These are phyloP conservation scores for Didymella keratinophila DNA, from an alignment of 2,329 filamentous ascomycete genomes.

Conservation along the genomic window DNA sequence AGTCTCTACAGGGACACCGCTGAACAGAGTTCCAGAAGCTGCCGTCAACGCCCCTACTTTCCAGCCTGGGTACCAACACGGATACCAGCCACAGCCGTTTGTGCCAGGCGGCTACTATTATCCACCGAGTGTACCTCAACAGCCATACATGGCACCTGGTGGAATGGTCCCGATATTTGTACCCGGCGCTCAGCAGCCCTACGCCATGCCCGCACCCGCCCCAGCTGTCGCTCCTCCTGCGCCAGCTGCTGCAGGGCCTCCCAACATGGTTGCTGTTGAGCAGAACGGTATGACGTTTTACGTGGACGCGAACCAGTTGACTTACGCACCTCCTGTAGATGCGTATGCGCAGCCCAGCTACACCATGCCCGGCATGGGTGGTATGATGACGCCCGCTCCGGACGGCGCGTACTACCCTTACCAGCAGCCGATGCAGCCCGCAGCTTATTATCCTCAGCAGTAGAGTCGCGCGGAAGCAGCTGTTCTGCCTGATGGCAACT, in stretches of 20 bases:
- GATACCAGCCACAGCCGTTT: conserved; percentile 59
- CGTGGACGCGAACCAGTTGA: conserved; percentile 79
- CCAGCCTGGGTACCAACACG: conserved; percentile 67
- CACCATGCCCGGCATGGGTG: conserved; percentile 71
- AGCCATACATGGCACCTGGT: conserved; percentile 56
- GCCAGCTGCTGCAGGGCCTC: conserved; percentile 50
- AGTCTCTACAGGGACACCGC: conserved; percentile 76
- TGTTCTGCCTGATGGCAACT: not conserved
- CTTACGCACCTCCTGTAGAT: conserved; percentile 56
- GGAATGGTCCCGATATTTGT: conserved; percentile 65
- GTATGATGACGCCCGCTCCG: conserved; percentile 74
- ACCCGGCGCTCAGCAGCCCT: conserved; percentile 61
- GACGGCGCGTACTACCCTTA: conserved; percentile 63
- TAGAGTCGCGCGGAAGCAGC: not conserved
- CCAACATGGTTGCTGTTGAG: conserved; percentile 77
- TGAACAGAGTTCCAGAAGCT: conserved; percentile 91
- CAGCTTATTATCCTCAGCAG: conserved; percentile 66
- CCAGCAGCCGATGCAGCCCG: conserved; percentile 60
- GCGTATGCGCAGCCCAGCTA: conserved; percentile 57
- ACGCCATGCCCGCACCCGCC: conserved; percentile 50
- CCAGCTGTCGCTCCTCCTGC: conserved; percentile 48
- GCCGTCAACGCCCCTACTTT: conserved; percentile 91
- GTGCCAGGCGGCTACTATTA: conserved; percentile 69
- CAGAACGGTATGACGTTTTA: conserved; percentile 97
- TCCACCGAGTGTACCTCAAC: conserved; percentile 48